Conservation (phyloP, 768 basidiomycete genomes). For the Leccinum sublutescens region DNA sequence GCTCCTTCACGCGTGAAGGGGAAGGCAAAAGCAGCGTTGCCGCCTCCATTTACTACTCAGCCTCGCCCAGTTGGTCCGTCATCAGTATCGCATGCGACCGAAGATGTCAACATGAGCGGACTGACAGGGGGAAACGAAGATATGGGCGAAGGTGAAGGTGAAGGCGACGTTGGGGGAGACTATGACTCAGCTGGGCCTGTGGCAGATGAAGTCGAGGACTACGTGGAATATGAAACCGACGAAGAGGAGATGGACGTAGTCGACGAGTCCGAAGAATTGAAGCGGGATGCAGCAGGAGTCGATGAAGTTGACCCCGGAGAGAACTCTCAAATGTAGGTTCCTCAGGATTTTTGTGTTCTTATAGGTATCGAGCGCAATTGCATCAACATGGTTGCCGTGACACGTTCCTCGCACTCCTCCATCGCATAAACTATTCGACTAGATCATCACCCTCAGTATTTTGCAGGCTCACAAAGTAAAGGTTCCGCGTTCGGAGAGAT, state of each 20-base stretch:
- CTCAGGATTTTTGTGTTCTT: background rate
- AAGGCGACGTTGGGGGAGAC: constrained; percentile 32
- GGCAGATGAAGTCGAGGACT: constrained; percentile 26
- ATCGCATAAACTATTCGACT: background rate
- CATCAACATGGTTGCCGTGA: background rate
- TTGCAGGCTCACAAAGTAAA: background rate
- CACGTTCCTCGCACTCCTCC: background rate
- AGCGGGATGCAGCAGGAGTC: constrained; percentile 37
- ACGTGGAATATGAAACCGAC: constrained; percentile 33
- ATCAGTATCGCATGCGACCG: constrained; percentile 25
- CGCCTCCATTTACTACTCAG: constrained; percentile 30
- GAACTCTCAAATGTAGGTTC: constrained; percentile 8
- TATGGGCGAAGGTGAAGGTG: constrained; percentile 35
- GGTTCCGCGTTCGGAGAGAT: background rate
- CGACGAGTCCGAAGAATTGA: constrained; percentile 45
- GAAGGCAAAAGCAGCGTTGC: constrained; percentile 32
- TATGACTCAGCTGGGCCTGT: constrained; percentile 22
- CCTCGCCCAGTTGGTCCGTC: constrained; percentile 29
- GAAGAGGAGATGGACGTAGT: constrained; percentile 45
- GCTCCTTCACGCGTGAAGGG: constrained; percentile 27
- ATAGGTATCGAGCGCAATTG: background rate
- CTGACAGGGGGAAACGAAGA: constrained; percentile 29
- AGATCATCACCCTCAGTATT: background rate
- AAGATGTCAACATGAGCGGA: constrained; percentile 24
- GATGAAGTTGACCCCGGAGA: constrained; percentile 29